These are phyloP conservation scores for Eudorina sp. DNA, from an alignment of 139 green algal genomes.

Conservation along the genomic window DNA sequence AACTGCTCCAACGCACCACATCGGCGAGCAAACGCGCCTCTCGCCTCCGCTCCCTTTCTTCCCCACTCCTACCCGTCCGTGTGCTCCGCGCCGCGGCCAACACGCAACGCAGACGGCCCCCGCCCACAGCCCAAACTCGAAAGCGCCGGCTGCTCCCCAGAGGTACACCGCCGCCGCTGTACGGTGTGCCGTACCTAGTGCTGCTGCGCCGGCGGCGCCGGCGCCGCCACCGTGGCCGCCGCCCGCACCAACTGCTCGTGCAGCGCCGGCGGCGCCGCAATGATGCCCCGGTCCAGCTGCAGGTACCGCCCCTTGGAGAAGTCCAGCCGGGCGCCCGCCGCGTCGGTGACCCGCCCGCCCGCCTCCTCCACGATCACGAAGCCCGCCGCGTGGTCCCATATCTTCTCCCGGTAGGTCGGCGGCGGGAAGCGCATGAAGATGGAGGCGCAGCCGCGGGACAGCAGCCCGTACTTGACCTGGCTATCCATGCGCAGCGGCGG, in stretches of 20 bases:
- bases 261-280: constrained; percentile 71
- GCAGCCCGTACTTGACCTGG: constrained; percentile 94
- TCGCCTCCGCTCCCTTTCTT: too few relatives aligned
- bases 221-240: constrained; percentile 37
- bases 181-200: too few relatives aligned
- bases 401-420: constrained; percentile 87
- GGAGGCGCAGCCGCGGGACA: constrained; percentile 81
- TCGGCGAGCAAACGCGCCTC: too few relatives aligned
- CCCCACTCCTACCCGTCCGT: too few relatives aligned
- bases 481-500: constrained; percentile 87
- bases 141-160: too few relatives aligned
- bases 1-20: too few relatives aligned
- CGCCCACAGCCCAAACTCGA: too few relatives aligned
- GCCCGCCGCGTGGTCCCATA: constrained; percentile 94
- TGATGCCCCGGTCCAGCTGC: constrained; percentile 72
- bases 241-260: constrained; percentile 65
- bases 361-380: constrained; percentile 90
- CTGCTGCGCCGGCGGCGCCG: too few relatives aligned
- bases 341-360: constrained; percentile 80
- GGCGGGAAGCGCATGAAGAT: constrained; percentile 95
- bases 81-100: too few relatives aligned
- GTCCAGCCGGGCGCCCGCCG: constrained; percentile 68
- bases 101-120: too few relatives aligned
- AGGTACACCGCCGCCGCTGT: too few relatives aligned
- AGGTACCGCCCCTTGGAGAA: constrained; percentile 79